phyloP scores from a whole-genome alignment of 2,329 filamentous ascomycete species.

The Neonectria coccinea region DNA sequence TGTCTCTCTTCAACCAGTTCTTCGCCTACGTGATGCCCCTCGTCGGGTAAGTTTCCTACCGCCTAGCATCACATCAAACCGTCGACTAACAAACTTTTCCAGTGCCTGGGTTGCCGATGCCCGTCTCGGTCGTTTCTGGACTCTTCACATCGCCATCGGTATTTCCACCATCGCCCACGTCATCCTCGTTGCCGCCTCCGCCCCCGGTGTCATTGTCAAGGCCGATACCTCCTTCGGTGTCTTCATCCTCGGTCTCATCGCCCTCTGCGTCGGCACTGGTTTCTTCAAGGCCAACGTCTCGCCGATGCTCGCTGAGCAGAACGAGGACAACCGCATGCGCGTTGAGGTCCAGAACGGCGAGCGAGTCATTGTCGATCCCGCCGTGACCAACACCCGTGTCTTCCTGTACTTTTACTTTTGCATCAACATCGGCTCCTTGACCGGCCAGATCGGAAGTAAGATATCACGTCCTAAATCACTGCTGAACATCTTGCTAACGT shows the following conservation, averaged over 20 bases:
- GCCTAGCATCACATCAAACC: not conserved
- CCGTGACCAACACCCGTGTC: slow-evolving; percentile 74
- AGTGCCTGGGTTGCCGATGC: slow-evolving; percentile 73
- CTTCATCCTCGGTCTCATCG: slow-evolving; percentile 74
- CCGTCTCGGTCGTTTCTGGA: slow-evolving; percentile 78
- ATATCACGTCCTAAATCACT: not conserved
- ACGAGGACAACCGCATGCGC: slow-evolving; percentile 67
- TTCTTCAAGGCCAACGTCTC: slow-evolving; percentile 87
- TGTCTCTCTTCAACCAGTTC: slow-evolving; percentile 68
- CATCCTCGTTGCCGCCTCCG: slow-evolving; percentile 73
- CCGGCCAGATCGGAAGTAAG: slow-evolving; percentile 68
- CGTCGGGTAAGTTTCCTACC: slow-evolving; percentile 59
- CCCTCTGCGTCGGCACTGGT: slow-evolving; percentile 73
- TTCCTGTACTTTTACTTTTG: slow-evolving; percentile 71
- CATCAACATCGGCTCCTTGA: slow-evolving; percentile 74
- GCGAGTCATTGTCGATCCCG: slow-evolving; percentile 77
- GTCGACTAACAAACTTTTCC: slow-evolving; percentile 17
- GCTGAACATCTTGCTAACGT: not conserved
- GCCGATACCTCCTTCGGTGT: slow-evolving; percentile 69
- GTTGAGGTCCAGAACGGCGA: slow-evolving; percentile 70
- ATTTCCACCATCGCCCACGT: slow-evolving; percentile 75
- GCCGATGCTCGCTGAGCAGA: slow-evolving; percentile 78
- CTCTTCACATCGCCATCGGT: slow-evolving; percentile 75
- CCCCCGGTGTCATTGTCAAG: slow-evolving; percentile 71
- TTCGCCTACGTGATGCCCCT: slow-evolving; percentile 72